A percentile compares a stretch with the other conserved stretches of the same genome.
These are phyloP conservation scores for Cytospora chrysosperma DNA, from an alignment of 2,329 filamentous ascomycete genomes.

Conservation along the genomic window DNA sequence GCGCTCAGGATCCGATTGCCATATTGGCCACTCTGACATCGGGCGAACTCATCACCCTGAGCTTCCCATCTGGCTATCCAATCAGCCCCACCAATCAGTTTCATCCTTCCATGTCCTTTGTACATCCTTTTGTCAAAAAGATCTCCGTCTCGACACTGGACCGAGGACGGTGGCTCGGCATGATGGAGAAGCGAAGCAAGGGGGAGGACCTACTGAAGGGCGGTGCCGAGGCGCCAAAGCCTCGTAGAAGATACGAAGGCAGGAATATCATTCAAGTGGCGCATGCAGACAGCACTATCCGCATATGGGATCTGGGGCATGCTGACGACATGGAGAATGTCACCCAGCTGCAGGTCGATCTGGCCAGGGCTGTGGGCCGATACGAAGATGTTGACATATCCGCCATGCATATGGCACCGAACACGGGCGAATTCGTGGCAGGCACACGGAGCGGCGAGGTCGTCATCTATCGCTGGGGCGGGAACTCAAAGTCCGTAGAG, in stretches of 20 bases:
- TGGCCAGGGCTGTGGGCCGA: slow-evolving; percentile 79
- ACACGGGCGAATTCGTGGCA: slow-evolving; percentile 79
- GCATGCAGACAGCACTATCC: slow-evolving; percentile 87
- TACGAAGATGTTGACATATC: slow-evolving; percentile 74
- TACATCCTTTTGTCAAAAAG: slow-evolving; percentile 83
- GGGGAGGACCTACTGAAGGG: slow-evolving; percentile 78
- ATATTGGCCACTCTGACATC: slow-evolving; percentile 77
- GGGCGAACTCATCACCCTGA: slow-evolving; percentile 85
- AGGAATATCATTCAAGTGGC: slow-evolving; percentile 83
- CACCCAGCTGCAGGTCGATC: slow-evolving; percentile 77
- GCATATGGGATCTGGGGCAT: slow-evolving; percentile 89
- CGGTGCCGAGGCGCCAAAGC: slow-evolving; percentile 69
- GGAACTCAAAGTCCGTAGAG: slow-evolving; percentile 71
- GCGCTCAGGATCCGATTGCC: slow-evolving; percentile 87
- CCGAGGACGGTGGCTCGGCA: slow-evolving; percentile 80
- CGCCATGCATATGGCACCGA: slow-evolving; percentile 75
- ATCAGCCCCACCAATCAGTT: slow-evolving; percentile 92
- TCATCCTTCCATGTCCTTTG: slow-evolving; percentile 80
- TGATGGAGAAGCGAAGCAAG: slow-evolving; percentile 79
- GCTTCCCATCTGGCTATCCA: slow-evolving; percentile 87
- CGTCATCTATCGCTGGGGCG: slow-evolving; percentile 83
- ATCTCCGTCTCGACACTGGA: slow-evolving; percentile 72
- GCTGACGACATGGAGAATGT: slow-evolving; percentile 92
- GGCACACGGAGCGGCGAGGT: slow-evolving; percentile 83
- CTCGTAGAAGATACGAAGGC: slow-evolving; percentile 74